A percentile compares a stretch with the other conserved stretches of the same genome.
Conservation (phyloP, 257 asterid genomes). For the Fraxinus americana region DNA sequence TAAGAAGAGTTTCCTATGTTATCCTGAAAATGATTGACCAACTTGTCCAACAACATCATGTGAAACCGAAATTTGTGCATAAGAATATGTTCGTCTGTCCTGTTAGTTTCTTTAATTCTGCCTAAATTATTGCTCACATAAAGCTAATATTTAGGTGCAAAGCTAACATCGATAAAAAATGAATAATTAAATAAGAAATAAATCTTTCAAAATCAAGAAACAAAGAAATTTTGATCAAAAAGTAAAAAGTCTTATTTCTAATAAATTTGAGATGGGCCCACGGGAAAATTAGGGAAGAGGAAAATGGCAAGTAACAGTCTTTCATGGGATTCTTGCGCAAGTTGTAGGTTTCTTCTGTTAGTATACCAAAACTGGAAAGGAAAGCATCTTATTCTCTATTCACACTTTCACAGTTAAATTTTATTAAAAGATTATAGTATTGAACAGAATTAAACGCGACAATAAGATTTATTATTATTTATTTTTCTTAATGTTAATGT, state of each 20-base stretch:
- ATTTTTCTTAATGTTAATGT: too few relatives aligned
- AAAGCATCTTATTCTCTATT: background rate
- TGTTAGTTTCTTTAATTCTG: background rate
- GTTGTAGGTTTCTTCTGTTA: too few relatives aligned
- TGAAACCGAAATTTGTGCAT: conserved; percentile 9
- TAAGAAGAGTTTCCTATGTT: background rate
- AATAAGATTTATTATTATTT: too few relatives aligned
- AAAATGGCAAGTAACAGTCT: too few relatives aligned
- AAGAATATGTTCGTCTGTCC: background rate
- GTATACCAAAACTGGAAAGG: background rate
- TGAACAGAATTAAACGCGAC: too few relatives aligned
- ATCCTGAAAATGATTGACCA: conserved; percentile 13
- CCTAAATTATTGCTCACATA: background rate
- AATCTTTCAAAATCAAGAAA: background rate
- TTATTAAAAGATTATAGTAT: too few relatives aligned
- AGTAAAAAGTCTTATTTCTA: too few relatives aligned
- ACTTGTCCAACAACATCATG: conserved; percentile 3
- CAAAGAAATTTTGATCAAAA: background rate
- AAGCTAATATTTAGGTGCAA: too few relatives aligned
- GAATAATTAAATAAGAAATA: background rate
- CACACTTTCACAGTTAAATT: too few relatives aligned
- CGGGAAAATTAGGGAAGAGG: too few relatives aligned
- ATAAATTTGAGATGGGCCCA: background rate
- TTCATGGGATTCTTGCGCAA: too few relatives aligned
- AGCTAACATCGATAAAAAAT: background rate